These are phyloP conservation scores for Beauveria varroae DNA, from an alignment of 2,329 filamentous ascomycete species.

Conservation along the genomic window DNA sequence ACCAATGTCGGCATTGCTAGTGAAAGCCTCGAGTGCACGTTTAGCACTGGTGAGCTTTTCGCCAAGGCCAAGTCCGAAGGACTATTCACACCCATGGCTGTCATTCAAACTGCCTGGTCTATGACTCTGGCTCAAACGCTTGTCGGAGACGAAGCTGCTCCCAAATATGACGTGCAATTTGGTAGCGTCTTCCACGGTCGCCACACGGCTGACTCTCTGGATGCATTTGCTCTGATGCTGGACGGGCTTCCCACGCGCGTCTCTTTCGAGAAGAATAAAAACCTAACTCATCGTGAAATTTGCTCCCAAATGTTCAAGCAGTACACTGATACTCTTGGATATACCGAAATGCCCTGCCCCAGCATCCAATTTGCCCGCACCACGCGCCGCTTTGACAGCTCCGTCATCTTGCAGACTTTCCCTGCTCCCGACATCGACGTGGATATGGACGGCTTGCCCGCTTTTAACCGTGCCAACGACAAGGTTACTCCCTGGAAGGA, in stretches of 20 bases:
- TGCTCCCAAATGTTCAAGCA: constrained; percentile 10
- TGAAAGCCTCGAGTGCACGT: constrained; percentile 7
- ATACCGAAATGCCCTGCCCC: constrained; percentile 13
- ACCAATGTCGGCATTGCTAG: constrained; percentile 5
- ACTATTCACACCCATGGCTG: constrained; percentile 5
- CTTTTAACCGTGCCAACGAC: constrained; percentile 9
- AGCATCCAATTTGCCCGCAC: constrained; percentile 9
- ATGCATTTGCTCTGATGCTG: constrained; percentile 12
- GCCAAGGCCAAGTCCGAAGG: constrained; percentile 7
- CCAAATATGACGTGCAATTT: constrained; percentile 13
- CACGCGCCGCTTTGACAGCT: constrained; percentile 10
- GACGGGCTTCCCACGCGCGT: constrained; percentile 9
- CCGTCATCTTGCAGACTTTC: constrained; percentile 11
- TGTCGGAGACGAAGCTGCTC: not conserved
- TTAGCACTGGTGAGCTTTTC: constrained; percentile 9
- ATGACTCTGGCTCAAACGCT: constrained; percentile 12
- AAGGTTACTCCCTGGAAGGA: constrained; percentile 11
- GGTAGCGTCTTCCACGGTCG: constrained; percentile 13
- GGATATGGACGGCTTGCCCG: constrained; percentile 8
- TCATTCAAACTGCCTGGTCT: constrained; percentile 13
- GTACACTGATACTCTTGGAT: constrained; percentile 7
- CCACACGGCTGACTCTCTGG: constrained; percentile 5
- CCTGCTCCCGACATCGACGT: not conserved
- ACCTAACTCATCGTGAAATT: constrained; percentile 7
- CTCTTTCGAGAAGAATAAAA: not conserved